Conservation (phyloP, 148 eudicot species). For the Fagopyrum homotropicum region DNA sequence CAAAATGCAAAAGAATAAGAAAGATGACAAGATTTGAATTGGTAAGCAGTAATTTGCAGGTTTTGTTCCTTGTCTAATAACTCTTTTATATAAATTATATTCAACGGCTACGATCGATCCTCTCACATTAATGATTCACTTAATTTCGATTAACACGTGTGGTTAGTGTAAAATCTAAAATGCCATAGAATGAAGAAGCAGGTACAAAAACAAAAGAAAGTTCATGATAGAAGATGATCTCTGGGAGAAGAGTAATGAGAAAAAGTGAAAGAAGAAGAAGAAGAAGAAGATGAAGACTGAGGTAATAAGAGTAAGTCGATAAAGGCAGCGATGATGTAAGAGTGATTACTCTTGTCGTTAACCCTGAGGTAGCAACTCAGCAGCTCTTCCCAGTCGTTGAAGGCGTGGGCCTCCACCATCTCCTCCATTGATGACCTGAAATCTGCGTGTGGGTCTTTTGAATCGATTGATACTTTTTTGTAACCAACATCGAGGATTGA, state of each 20-base stretch:
- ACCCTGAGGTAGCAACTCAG: constrained; percentile 71
- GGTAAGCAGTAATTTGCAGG: background rate
- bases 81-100: background rate
- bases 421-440: constrained; percentile 83
- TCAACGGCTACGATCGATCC: background rate
- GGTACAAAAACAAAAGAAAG: too few species aligned
- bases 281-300: constrained; percentile 17
- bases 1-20: background rate
- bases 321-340: constrained; percentile 62
- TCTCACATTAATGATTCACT: background rate
- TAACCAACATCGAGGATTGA: constrained; percentile 30
- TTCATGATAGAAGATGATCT: too few species aligned
- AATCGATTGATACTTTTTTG: constrained; percentile 54
- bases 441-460: constrained; percentile 47
- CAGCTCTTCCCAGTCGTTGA: constrained; percentile 72
- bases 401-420: constrained; percentile 62
- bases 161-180: too few species aligned
- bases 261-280: background rate
- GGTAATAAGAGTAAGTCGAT: constrained; percentile 45
- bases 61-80: background rate
- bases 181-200: too few species aligned
- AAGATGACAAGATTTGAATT: background rate
- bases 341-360: constrained; percentile 57
- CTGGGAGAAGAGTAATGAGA: background rate
- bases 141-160: background rate